Evolutionary conservation across 2,329 filamentous ascomycete species (phyloP), one percentile per base, ranked within the genome.

Genomic region (Diaporthe capsici): DNA sequence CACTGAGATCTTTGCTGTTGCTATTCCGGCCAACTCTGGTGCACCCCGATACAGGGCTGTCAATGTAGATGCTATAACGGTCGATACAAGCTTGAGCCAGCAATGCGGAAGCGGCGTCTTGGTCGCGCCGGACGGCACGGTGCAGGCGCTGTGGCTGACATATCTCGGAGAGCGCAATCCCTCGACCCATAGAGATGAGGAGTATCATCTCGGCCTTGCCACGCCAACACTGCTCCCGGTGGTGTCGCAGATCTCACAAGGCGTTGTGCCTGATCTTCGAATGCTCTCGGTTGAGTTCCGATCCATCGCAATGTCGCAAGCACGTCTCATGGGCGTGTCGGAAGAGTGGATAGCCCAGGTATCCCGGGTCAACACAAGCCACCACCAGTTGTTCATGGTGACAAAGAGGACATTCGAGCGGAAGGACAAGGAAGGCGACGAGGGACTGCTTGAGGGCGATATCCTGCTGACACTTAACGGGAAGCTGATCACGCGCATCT

Each of bases 361-460:
- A 6, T 76, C 97, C 72, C 88, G 92, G 78, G 95, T 95, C 77
- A 98, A 99, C 84, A 94, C 95, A 53, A 93, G 97, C 70, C 94
- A 95, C 75, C 97, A 99, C 82, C 97, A 99, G 85, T 91, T 99
- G 51, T 99, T 99, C 87, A 98, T 99, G 94, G 95, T 99, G 42
- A 94, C 95, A 80, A 99, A 99, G 86, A 93, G 98, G 63, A 92
- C 91, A 0, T 93, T 93, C 20, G 76, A 77, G 72, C 76, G 83
- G 34, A 83, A 85, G 67, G 84, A 84, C 58, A 83, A 86, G 2
- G 86, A 86, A 0, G 81, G 74, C 88, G 85, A 86, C 1, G 82
- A 76, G 88, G 90, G 92, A 22, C 89, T 99, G 22, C 88, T 94
- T 42, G 97, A 99, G 86, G 95, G 96, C 70, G 97, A 99, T 82